Conservation (phyloP, 495 filamentous ascomycete genomes). For the Bathelium albidoporum region DNA sequence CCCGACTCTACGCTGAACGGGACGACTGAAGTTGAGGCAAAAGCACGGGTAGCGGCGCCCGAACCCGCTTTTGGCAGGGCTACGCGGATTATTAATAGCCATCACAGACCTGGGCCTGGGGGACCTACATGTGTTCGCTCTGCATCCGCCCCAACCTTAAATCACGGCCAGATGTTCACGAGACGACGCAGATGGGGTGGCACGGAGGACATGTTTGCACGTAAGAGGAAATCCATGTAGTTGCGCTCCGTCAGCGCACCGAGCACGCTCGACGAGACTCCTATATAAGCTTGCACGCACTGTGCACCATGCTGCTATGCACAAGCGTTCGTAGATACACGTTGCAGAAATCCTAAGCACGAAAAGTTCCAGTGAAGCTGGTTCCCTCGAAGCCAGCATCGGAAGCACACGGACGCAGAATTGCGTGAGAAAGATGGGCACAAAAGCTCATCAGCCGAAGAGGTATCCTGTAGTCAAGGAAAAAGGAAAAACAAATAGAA, state of each 20-base stretch:
- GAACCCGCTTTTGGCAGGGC: neutral
- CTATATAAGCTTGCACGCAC: neutral
- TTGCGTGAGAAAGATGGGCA: neutral
- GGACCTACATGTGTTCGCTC: neutral
- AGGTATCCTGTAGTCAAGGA: constrained; percentile 1
- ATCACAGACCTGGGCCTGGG: neutral
- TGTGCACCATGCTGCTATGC: neutral
- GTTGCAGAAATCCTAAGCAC: neutral
- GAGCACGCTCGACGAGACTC: neutral
- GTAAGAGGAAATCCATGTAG: neutral
- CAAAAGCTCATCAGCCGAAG: neutral
- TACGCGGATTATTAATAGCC: neutral
- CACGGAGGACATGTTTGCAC: no score
- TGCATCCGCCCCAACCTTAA: neutral
- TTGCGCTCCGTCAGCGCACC: neutral
- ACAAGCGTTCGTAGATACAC: neutral
- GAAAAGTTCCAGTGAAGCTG: neutral
- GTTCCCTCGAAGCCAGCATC: neutral
- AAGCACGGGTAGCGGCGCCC: neutral
- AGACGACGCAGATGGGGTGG: no score
- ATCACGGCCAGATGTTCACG: no score
- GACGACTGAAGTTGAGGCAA: neutral
- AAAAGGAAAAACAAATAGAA: neutral
- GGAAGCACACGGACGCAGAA: neutral
- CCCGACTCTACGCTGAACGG: no score